A percentile compares a stretch with the other conserved stretches of the same genome.
These are phyloP conservation scores for Penicillium antarcticum DNA, from an alignment of 495 filamentous ascomycete species.

Conservation along the genomic window DNA sequence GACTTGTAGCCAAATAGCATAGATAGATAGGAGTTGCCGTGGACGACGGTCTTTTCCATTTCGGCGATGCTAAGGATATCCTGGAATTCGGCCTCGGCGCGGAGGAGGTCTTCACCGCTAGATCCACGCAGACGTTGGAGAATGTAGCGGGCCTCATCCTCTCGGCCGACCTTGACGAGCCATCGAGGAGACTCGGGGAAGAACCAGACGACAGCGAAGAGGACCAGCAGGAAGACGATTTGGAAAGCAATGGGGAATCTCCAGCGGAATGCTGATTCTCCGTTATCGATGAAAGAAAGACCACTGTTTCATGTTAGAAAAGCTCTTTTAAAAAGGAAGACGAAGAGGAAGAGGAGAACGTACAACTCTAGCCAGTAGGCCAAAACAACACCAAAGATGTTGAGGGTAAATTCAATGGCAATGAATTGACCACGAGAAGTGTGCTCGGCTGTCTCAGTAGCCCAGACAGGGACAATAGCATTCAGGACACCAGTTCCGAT, in stretches of 20 bases:
- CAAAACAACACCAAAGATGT: conserved; percentile 71
- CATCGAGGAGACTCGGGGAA: conserved; percentile 66
- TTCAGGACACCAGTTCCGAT: conserved; percentile 73
- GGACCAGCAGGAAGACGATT: conserved; percentile 58
- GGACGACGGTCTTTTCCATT: conserved; percentile 49
- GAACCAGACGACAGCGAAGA: conserved; percentile 51
- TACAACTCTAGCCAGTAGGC: conserved; percentile 73
- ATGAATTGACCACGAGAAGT: conserved; percentile 68
- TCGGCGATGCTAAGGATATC: conserved; percentile 60
- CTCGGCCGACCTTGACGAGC: conserved; percentile 59
- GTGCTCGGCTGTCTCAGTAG: conserved; percentile 65
- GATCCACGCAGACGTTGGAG: conserved; percentile 59
- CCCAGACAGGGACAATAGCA: conserved; percentile 69
- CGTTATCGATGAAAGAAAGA: conserved; percentile 54
- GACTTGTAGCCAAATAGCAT: conserved; percentile 65
- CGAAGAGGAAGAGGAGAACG: conserved; percentile 11
- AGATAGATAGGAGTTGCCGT: conserved; percentile 52
- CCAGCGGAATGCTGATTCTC: conserved; percentile 57
- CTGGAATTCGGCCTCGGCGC: conserved; percentile 59
- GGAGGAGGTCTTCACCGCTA: conserved; percentile 47
- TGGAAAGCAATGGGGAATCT: conserved; percentile 72
- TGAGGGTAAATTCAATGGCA: conserved; percentile 69
- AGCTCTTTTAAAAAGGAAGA: background rate
- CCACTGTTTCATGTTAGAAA: conserved; percentile 36
- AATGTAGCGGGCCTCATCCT: conserved; percentile 60